Evolutionary conservation across 2,329 filamentous ascomycete species (phyloP).

Genomic region (Pestalotiopsis sp.): DNA sequence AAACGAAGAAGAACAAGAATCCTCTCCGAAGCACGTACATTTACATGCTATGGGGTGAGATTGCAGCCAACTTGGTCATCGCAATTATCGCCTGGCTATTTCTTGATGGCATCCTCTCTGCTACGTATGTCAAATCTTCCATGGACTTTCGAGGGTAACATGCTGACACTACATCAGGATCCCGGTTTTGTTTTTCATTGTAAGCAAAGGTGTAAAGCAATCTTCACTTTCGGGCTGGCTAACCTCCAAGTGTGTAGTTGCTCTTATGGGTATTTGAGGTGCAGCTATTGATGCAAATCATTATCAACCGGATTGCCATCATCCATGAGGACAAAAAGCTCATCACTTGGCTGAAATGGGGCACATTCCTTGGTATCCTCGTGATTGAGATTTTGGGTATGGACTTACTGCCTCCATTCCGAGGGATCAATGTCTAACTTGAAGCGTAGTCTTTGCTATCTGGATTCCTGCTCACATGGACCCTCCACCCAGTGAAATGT

Average conservation of each 20-base stretch:
- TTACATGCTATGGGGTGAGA: conserved; percentile 43
- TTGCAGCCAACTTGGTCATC: conserved; percentile 40
- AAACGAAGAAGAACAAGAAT: conserved; percentile 18
- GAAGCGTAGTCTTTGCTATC: conserved; percentile 48
- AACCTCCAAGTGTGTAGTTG: neutral
- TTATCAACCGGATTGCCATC: conserved; percentile 55
- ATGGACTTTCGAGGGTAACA: conserved; percentile 23
- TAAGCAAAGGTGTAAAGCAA: conserved; percentile 12
- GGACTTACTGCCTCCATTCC: neutral
- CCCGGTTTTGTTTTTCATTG: conserved; percentile 36
- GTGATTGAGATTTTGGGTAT: conserved; percentile 46
- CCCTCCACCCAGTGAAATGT: conserved; percentile 40
- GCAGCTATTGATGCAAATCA: conserved; percentile 56
- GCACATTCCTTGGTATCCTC: conserved; percentile 45
- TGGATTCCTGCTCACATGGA: conserved; percentile 51
- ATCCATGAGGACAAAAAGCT: conserved; percentile 44
- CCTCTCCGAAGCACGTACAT: conserved; percentile 19
- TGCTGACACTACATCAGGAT: conserved; percentile 27
- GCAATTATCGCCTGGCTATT: conserved; percentile 42
- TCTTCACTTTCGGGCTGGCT: neutral
- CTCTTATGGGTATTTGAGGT: conserved; percentile 48
- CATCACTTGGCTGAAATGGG: conserved; percentile 47
- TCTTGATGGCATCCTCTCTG: conserved; percentile 35
- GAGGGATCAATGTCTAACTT: conserved; percentile 16
- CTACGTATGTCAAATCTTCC: conserved; percentile 25